phyloP scores from a whole-genome alignment of 306 rosid genomes.

The Chamaecrista fasciculata region DNA sequence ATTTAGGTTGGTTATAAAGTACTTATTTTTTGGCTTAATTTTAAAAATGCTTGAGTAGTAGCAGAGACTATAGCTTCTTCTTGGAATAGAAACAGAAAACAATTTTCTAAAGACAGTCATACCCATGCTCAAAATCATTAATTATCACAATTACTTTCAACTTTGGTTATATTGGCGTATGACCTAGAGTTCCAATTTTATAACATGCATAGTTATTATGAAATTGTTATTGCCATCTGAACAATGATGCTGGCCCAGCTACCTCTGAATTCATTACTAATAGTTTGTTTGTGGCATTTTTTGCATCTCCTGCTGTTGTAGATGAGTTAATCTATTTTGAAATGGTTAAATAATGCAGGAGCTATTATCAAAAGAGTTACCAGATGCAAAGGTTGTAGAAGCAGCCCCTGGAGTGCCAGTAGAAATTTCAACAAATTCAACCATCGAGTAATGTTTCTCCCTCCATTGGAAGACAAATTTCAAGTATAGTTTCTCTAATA shows the following conservation, averaged over 20 bases:
- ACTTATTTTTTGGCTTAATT: too few relatives aligned
- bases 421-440: slow-evolving; percentile 42
- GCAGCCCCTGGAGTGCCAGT: slow-evolving; percentile 71
- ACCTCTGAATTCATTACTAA: not conserved
- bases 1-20: not conserved
- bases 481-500: too few relatives aligned
- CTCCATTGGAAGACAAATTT: not conserved
- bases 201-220: not conserved
- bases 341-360: slow-evolving; percentile 57
- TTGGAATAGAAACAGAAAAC: too few relatives aligned
- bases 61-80: too few relatives aligned
- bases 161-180: not conserved
- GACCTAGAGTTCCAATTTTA: not conserved
- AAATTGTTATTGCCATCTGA: not conserved
- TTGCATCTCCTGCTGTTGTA: not conserved
- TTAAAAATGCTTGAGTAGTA: too few relatives aligned
- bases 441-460: slow-evolving; percentile 16
- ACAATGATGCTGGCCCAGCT: not conserved
- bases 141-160: too few relatives aligned
- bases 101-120: too few relatives aligned
- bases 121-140: not conserved
- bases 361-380: slow-evolving; percentile 67
- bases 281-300: slow-evolving; percentile 1
- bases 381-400: slow-evolving; percentile 56
- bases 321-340: slow-evolving; percentile 22